phyloP scores from a whole-genome alignment of 768 basidiomycete species.

The Phanerodontia chrysosporium region DNA sequence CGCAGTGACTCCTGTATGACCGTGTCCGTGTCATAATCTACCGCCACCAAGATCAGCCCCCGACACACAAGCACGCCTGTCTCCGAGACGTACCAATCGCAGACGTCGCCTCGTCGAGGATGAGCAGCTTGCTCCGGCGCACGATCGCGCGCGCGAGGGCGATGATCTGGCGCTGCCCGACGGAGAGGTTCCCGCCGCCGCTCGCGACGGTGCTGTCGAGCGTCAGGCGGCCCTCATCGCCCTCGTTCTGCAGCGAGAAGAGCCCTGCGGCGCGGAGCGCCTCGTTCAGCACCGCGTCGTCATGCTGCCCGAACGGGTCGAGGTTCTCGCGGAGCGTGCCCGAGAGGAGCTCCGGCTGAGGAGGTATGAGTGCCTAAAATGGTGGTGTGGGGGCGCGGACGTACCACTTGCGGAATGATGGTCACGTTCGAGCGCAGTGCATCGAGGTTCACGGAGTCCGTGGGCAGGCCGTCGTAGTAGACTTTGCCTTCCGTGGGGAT shows the following conservation, averaged over 20 bases:
- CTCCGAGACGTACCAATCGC: constrained; percentile 32
- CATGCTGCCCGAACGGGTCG: constrained; percentile 53
- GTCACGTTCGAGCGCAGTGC: constrained; percentile 50
- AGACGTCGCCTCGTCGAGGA: constrained; percentile 33
- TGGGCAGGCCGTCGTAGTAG: constrained; percentile 46
- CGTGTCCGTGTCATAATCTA: constrained; percentile 52
- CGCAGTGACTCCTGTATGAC: constrained; percentile 55
- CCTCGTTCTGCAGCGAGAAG: constrained; percentile 34
- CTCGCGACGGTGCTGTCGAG: constrained; percentile 41
- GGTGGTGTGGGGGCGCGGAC: constrained; percentile 16
- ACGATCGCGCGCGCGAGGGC: constrained; percentile 58
- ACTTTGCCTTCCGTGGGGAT: constrained; percentile 51
- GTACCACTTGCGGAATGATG: constrained; percentile 54
- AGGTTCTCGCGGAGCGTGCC: constrained; percentile 55
- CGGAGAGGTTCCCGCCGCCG: constrained; percentile 42
- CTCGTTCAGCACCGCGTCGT: constrained; percentile 47
- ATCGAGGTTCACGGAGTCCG: constrained; percentile 46
- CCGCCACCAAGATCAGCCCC: neutral
- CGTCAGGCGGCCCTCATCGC: constrained; percentile 32
- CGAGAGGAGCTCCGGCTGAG: constrained; percentile 45
- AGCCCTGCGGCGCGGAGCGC: constrained; percentile 46
- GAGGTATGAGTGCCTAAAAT: constrained; percentile 36
- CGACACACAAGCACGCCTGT: neutral
- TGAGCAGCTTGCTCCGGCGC: constrained; percentile 46
- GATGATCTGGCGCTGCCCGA: constrained; percentile 59